These are phyloP conservation scores for Penicillium sp. DNA, from an alignment of 2,329 filamentous ascomycete species.

Conservation along the genomic window DNA sequence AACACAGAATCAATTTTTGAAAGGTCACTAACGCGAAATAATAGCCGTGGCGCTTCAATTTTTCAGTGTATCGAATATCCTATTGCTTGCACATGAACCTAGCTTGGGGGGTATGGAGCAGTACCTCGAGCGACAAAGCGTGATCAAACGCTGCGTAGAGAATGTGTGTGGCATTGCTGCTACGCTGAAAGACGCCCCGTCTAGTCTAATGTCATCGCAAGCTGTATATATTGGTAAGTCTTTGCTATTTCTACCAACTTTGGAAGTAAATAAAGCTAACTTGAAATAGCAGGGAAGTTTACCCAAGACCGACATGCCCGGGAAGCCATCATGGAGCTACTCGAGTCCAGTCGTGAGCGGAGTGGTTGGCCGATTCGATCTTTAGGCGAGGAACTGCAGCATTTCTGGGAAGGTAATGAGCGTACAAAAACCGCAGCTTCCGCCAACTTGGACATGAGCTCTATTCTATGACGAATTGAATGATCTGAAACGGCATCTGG, in stretches of 20 bases:
- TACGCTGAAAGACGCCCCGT: slow-evolving; percentile 27
- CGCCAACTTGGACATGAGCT: background rate
- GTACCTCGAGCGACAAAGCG: slow-evolving; percentile 22
- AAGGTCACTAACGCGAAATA: background rate
- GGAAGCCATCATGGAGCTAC: slow-evolving; percentile 20
- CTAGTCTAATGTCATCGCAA: slow-evolving; percentile 31
- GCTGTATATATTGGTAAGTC: slow-evolving; percentile 29
- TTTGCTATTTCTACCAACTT: background rate
- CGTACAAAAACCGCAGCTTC: background rate
- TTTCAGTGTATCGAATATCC: slow-evolving; percentile 23
- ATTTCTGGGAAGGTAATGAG: slow-evolving; percentile 17
- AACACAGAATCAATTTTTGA: background rate
- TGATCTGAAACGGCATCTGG: no score
- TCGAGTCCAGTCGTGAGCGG: slow-evolving; percentile 21
- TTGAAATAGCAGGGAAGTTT: slow-evolving; percentile 7
- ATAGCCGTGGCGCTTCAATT: slow-evolving; percentile 29
- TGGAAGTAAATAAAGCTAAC: background rate
- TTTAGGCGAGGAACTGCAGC: slow-evolving; percentile 24
- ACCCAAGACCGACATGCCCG: slow-evolving; percentile 12
- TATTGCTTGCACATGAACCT: slow-evolving; percentile 28
- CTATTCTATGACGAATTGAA: background rate
- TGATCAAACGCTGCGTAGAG: slow-evolving; percentile 22
- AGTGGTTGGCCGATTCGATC: slow-evolving; percentile 27
- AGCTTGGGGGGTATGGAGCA: slow-evolving; percentile 23
- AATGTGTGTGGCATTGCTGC: slow-evolving; percentile 32